phyloP scores from a whole-genome alignment of 441 rosid species.

The Mallotus repandus region DNA sequence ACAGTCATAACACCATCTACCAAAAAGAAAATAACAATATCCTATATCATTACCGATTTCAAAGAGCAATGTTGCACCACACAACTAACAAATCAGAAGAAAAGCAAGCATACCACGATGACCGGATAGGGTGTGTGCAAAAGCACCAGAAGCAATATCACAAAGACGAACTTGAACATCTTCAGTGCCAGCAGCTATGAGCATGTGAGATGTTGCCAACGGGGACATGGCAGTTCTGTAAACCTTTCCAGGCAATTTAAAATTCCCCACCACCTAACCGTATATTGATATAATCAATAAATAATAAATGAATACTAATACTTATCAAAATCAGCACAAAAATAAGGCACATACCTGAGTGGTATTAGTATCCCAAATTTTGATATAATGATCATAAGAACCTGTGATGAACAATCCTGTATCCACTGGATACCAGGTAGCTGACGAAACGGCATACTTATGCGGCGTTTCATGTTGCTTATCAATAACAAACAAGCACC shows the following conservation, averaged over 20 bases:
- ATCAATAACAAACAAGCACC: constrained; percentile 58
- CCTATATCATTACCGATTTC: neutral
- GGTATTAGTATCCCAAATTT: constrained; percentile 94
- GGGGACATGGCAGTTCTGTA: constrained; percentile 89
- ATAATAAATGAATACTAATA: constrained; percentile 5
- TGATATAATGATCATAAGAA: constrained; percentile 72
- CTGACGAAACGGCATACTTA: constrained; percentile 72
- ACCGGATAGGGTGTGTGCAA: constrained; percentile 89
- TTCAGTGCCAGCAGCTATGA: constrained; percentile 91
- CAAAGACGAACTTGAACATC: constrained; percentile 97
- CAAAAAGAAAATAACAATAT: constrained; percentile 29
- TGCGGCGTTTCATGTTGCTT: constrained; percentile 78
- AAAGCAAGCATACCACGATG: constrained; percentile 66
- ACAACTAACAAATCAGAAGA: neutral
- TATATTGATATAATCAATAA: neutral
- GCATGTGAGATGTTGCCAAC: constrained; percentile 79
- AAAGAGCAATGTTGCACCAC: neutral
- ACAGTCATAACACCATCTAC: constrained; percentile 91
- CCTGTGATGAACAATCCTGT: constrained; percentile 88
- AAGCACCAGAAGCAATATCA: constrained; percentile 90
- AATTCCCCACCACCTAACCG: constrained; percentile 57
- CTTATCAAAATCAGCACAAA: neutral
- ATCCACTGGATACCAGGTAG: constrained; percentile 93
- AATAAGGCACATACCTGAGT: constrained; percentile 46
- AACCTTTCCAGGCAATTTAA: constrained; percentile 94